phyloP scores from a whole-genome alignment of 2,329 filamentous ascomycete genomes.

The Aspergillus pseudotamarii region DNA sequence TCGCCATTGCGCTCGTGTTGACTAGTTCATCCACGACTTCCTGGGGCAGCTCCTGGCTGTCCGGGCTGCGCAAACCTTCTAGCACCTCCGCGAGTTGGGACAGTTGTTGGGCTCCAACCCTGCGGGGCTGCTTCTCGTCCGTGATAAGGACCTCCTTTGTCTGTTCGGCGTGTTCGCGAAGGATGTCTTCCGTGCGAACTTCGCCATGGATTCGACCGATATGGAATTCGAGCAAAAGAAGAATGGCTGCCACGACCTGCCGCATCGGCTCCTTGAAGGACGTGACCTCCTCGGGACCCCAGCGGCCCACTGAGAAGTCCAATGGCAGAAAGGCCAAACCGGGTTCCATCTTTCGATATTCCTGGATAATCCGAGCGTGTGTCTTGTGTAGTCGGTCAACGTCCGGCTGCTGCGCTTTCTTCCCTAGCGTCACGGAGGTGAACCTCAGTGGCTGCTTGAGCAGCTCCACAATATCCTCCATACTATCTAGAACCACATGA shows the following conservation, averaged over 20 bases:
- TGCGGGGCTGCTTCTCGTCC: conserved; percentile 23
- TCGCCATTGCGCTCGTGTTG: conserved; percentile 28
- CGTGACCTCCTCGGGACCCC: conserved; percentile 50
- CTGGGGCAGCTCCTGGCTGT: conserved; percentile 34
- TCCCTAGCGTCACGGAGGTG: conserved; percentile 27
- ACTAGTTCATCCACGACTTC: conserved; percentile 39
- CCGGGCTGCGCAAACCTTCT: conserved; percentile 43
- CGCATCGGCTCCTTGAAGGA: conserved; percentile 41
- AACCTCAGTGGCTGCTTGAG: conserved; percentile 34
- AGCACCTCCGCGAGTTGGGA: conserved; percentile 39
- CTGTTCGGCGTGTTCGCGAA: background rate
- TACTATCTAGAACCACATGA: conserved; percentile 42
- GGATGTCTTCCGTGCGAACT: conserved; percentile 4
- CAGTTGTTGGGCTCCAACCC: conserved; percentile 35
- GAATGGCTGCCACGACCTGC: conserved; percentile 35
- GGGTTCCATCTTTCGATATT: conserved; percentile 44
- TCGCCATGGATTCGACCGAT: conserved; percentile 31
- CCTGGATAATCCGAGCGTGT: conserved; percentile 35
- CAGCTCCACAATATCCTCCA: conserved; percentile 33
- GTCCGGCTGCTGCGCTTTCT: conserved; percentile 19
- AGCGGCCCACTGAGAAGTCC: conserved; percentile 51
- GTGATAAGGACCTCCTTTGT: conserved; percentile 11
- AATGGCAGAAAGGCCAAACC: conserved; percentile 49
- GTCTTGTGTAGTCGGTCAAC: conserved; percentile 32
- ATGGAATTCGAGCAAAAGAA: conserved; percentile 50